Conservation (phyloP, 1,139 yeast species). For the Suhomyces taliae region DNA sequence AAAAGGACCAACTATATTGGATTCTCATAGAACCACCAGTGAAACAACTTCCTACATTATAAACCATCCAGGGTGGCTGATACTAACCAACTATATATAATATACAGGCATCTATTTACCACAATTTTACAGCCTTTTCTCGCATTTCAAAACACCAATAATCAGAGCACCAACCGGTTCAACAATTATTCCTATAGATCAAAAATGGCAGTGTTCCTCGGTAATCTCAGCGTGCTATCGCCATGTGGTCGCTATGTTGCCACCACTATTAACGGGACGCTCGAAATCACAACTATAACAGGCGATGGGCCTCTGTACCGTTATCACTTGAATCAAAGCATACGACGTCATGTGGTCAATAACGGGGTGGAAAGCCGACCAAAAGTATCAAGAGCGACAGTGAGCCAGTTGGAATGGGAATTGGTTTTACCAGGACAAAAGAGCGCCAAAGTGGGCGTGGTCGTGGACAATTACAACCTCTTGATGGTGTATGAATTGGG, state of each 20-base stretch:
- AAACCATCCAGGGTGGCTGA: too few relatives aligned
- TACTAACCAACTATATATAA: too few relatives aligned
- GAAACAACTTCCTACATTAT: too few relatives aligned
- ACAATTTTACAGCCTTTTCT: too few relatives aligned
- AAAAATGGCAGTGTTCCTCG: background rate
- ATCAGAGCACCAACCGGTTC: too few relatives aligned
- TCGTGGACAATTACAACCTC: conserved; percentile 22
- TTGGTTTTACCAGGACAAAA: conserved; percentile 10
- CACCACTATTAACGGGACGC: conserved; percentile 1
- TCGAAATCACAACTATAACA: conserved; percentile 2
- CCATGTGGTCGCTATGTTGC: conserved; percentile 19
- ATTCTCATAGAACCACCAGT: too few relatives aligned
- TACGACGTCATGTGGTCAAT: conserved; percentile 5
- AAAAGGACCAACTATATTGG: too few relatives aligned
- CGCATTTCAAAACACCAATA: too few relatives aligned
- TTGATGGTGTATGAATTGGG: conserved; percentile 25
- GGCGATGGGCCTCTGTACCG: conserved; percentile 1
- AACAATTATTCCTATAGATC: too few relatives aligned
- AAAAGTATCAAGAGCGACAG: conserved; percentile 1
- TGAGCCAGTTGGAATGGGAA: conserved; percentile 32
- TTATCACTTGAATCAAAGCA: conserved; percentile 6
- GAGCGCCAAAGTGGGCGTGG: conserved; percentile 29
- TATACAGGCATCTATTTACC: too few relatives aligned
- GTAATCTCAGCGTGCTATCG: conserved; percentile 11
- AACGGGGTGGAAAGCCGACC: conserved; percentile 4